Conservation (phyloP, 2,329 filamentous ascomycete species). For the Exophiala mesophila region DNA sequence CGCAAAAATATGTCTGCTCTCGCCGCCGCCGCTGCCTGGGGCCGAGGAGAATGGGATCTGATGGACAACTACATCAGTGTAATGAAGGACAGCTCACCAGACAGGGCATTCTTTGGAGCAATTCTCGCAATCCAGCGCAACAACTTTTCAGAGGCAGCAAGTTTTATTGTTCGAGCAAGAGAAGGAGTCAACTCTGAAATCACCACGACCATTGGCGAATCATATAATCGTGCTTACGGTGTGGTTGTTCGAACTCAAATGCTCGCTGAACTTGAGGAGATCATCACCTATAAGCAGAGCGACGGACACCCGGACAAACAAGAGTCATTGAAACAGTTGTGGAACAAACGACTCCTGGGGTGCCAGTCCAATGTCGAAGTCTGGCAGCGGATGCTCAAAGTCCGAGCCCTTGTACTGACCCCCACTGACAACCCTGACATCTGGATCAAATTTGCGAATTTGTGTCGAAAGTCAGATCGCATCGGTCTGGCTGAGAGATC, state of each 20-base stretch:
- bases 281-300: constrained; percentile 95
- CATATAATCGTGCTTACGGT: constrained; percentile 93
- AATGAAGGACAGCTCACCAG: constrained; percentile 89
- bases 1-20: constrained; percentile 87
- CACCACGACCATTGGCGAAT: constrained; percentile 93
- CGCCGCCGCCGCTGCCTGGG: constrained; percentile 94
- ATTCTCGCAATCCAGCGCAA: constrained; percentile 93
- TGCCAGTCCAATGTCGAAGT: constrained; percentile 97
- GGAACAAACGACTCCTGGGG: constrained; percentile 90
- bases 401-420: constrained; percentile 84
- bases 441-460: constrained; percentile 99
- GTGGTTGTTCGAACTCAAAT: constrained; percentile 99
- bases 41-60: constrained; percentile 90
- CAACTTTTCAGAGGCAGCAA: constrained; percentile 85
- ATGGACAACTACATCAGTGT: constrained; percentile 97
- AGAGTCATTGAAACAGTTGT: constrained; percentile 84
- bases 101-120: constrained; percentile 95
- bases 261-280: constrained; percentile 96
- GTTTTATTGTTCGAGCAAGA: constrained; percentile 83
- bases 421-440: constrained; percentile 95
- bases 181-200: constrained; percentile 94
- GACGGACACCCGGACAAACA: constrained; percentile 74
- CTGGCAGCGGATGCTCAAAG: constrained; percentile 96
- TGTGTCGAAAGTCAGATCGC: constrained; percentile 92
- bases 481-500: constrained; percentile 95